Evolutionary conservation across 1,284 basidiomycete genomes (phyloP).

Genomic region (Moniliella sp.): DNA sequence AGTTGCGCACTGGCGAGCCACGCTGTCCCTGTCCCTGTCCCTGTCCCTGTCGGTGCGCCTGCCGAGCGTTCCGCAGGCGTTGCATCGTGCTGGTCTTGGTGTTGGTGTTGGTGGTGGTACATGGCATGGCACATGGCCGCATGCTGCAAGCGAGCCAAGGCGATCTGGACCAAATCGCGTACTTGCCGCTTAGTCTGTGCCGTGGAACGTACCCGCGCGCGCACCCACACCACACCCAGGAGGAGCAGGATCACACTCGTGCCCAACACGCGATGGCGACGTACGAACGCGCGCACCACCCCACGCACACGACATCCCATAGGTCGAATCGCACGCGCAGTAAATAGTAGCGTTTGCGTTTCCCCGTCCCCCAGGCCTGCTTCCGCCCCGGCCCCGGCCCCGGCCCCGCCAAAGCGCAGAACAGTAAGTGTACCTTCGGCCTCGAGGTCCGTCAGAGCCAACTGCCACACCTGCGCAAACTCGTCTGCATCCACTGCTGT

Average conservation of each 20-base stretch:
- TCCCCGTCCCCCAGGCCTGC: too few relatives aligned
- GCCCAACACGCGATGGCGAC: constrained; percentile 1
- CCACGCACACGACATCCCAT: constrained; percentile 3
- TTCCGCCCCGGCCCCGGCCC: too few relatives aligned
- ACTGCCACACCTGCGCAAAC: constrained; percentile 19
- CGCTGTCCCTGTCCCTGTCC: too few relatives aligned
- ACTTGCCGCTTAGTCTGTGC: too few relatives aligned
- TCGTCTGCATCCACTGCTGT: constrained; percentile 12
- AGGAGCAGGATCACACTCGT: neutral
- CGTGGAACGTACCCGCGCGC: too few relatives aligned
- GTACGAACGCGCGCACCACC: constrained; percentile 1
- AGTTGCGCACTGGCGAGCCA: constrained; percentile 73
- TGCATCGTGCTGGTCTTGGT: too few relatives aligned
- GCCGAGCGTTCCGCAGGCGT: too few relatives aligned
- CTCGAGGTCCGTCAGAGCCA: constrained; percentile 14
- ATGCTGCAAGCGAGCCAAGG: constrained; percentile 11
- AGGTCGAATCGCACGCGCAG: constrained; percentile 1
- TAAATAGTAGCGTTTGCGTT: constrained; percentile 1
- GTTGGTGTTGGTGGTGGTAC: constrained; percentile 55
- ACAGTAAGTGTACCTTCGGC: neutral
- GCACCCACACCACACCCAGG: too few relatives aligned
- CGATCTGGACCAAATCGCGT: constrained; percentile 9
- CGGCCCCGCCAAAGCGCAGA: too few relatives aligned
- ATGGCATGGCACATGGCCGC: constrained; percentile 59
- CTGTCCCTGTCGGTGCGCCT: too few relatives aligned